Evolutionary conservation across 768 basidiomycete species (phyloP).

Genomic region (Leccinum obscurum): DNA sequence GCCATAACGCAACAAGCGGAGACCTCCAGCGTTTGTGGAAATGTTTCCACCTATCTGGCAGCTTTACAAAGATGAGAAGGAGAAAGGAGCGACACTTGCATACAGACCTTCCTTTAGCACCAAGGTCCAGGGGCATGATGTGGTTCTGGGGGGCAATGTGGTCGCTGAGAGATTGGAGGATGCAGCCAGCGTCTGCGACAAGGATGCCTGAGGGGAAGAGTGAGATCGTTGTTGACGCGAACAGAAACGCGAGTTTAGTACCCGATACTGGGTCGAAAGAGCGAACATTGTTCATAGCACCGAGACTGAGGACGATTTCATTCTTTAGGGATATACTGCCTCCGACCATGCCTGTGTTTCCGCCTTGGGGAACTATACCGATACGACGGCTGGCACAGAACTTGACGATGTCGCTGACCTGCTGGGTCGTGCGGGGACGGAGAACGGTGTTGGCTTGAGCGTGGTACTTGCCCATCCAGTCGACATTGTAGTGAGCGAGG

Average conservation of each 20-base stretch:
- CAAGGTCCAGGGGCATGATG: conserved; percentile 95
- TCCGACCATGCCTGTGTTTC: conserved; percentile 97
- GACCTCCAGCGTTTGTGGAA: conserved; percentile 96
- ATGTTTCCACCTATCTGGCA: conserved; percentile 99
- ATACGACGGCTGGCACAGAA: conserved; percentile 82
- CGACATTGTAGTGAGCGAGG: conserved; percentile 76
- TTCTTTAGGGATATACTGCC: conserved; percentile 88
- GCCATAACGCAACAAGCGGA: conserved; percentile 91
- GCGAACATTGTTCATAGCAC: conserved; percentile 80
- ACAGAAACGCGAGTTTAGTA: conserved; percentile 29
- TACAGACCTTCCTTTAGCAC: conserved; percentile 88
- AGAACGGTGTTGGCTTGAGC: conserved; percentile 85
- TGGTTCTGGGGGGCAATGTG: conserved; percentile 85
- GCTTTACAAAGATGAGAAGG: conserved; percentile 37
- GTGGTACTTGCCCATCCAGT: conserved; percentile 96
- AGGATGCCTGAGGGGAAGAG: conserved; percentile 63
- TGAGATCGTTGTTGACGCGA: conserved; percentile 7
- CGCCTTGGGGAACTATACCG: conserved; percentile 95
- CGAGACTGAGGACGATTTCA: conserved; percentile 83
- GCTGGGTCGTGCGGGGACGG: conserved; percentile 81
- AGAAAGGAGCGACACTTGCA: neutral
- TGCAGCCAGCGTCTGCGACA: conserved; percentile 92
- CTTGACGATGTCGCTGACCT: conserved; percentile 86
- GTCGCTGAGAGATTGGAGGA: conserved; percentile 86
- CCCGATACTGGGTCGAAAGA: conserved; percentile 85